Evolutionary conservation across 2,329 filamentous ascomycete genomes (phyloP).

Genomic region (Ceratocystis colombiana): DNA sequence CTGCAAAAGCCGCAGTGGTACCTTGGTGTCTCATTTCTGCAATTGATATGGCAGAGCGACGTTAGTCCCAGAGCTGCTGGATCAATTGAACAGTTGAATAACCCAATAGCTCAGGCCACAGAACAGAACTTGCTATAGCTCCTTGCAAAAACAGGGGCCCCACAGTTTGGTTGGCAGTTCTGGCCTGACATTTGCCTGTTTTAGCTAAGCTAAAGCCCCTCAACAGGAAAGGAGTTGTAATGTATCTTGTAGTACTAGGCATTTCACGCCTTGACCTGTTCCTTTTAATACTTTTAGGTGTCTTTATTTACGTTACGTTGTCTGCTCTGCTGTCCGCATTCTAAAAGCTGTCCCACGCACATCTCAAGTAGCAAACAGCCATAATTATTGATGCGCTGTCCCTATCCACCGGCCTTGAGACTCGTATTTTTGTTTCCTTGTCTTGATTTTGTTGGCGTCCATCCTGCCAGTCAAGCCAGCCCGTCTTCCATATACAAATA

Average conservation of each 20-base stretch:
- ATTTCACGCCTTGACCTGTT: background rate
- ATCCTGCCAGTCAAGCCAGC: background rate
- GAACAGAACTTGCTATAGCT: slow-evolving; percentile 4
- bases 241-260: too few species aligned
- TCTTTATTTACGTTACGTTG: slow-evolving; percentile 6
- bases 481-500: background rate
- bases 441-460: background rate
- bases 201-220: slow-evolving; percentile 6
- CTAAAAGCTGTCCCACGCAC: background rate
- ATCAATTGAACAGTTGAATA: too few species aligned
- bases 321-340: too few species aligned
- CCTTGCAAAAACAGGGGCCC: background rate
- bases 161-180: slow-evolving; percentile 12
- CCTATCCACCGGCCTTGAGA: background rate
- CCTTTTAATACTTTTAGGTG: background rate
- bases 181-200: slow-evolving; percentile 5
- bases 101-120: background rate
- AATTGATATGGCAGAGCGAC: background rate
- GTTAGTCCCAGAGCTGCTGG: too few species aligned
- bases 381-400: background rate
- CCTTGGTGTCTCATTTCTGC: background rate
- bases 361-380: background rate
- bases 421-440: background rate
- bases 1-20: too few species aligned
- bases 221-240: slow-evolving; percentile 1